phyloP scores from a whole-genome alignment of 2,329 filamentous ascomycete genomes.

The Byssothecium circinans region DNA sequence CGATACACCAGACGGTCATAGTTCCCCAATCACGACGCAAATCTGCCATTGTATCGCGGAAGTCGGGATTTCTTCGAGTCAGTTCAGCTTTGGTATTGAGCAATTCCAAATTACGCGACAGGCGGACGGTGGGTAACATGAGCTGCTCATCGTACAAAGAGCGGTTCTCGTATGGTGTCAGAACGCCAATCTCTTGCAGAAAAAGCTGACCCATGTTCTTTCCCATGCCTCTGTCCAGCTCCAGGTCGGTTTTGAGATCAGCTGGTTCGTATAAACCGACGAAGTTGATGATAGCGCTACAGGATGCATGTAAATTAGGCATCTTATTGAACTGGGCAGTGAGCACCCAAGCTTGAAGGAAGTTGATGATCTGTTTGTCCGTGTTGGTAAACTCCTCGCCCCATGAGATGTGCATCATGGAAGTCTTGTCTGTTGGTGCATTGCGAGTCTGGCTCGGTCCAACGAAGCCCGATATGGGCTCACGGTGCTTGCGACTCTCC shows the following conservation, averaged over 20 bases:
- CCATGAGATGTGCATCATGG: conserved; percentile 17
- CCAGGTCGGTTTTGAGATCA: background rate
- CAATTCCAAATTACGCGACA: conserved; percentile 48
- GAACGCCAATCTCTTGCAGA: conserved; percentile 73
- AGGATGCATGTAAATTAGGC: conserved; percentile 62
- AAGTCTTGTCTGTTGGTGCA: conserved; percentile 19
- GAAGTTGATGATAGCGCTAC: conserved; percentile 65
- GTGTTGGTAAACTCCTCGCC: conserved; percentile 50
- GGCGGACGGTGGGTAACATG: conserved; percentile 53
- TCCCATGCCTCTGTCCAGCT: conserved; percentile 3
- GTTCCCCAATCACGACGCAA: conserved; percentile 62
- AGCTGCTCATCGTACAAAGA: conserved; percentile 61
- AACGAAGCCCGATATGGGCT: conserved; percentile 35
- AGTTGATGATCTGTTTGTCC: conserved; percentile 63
- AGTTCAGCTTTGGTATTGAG: conserved; percentile 39
- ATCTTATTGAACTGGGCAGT: conserved; percentile 27
- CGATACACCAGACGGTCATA: conserved; percentile 72
- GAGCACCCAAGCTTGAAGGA: conserved; percentile 66
- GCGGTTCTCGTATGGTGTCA: conserved; percentile 70
- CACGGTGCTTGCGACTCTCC: conserved; percentile 43
- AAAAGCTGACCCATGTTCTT: conserved; percentile 61
- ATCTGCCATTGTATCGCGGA: conserved; percentile 58
- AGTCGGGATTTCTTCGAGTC: conserved; percentile 31
- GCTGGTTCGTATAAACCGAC: conserved; percentile 60
- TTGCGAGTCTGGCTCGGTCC: conserved; percentile 42